phyloP scores from a whole-genome alignment of 495 filamentous ascomycete genomes.

The Collariella sp. region DNA sequence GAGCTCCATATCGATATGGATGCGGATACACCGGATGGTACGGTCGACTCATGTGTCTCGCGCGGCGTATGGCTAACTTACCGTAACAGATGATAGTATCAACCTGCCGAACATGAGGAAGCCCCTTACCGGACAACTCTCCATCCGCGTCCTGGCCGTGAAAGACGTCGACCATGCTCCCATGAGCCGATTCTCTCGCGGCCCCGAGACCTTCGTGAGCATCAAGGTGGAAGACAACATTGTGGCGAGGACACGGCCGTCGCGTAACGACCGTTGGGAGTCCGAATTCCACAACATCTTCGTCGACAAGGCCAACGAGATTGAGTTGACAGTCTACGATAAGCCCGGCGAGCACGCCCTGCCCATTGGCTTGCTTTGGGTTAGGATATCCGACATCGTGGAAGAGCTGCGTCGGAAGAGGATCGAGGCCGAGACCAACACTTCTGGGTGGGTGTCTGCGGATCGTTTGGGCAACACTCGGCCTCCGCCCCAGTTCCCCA shows the following conservation, averaged over 20 bases:
- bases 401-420: slow-evolving; percentile 97
- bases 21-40: slow-evolving; percentile 78
- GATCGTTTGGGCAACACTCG: slow-evolving; percentile 70
- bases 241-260: slow-evolving; percentile 78
- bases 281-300: slow-evolving; percentile 83
- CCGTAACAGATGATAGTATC: slow-evolving; percentile 76
- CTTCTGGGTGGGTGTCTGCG: slow-evolving; percentile 90
- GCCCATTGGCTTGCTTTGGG: slow-evolving; percentile 92
- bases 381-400: slow-evolving; percentile 91
- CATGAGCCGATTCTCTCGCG: slow-evolving; percentile 73
- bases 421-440: slow-evolving; percentile 87
- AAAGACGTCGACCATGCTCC: slow-evolving; percentile 93
- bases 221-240: slow-evolving; percentile 93
- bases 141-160: slow-evolving; percentile 76
- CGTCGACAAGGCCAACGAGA: slow-evolving; percentile 97
- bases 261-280: slow-evolving; percentile 81
- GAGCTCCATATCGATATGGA: slow-evolving; percentile 97
- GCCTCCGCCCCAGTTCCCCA: slow-evolving; percentile 47
- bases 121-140: slow-evolving; percentile 81
- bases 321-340: slow-evolving; percentile 96
- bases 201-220: slow-evolving; percentile 89
- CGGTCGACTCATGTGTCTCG: not conserved
- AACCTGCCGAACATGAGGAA: slow-evolving; percentile 91
- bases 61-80: slow-evolving; percentile 18
- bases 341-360: slow-evolving; percentile 81